Evolutionary conservation across 139 green algal species (phyloP).

Genomic region (Chlamydomonas eustigma): DNA sequence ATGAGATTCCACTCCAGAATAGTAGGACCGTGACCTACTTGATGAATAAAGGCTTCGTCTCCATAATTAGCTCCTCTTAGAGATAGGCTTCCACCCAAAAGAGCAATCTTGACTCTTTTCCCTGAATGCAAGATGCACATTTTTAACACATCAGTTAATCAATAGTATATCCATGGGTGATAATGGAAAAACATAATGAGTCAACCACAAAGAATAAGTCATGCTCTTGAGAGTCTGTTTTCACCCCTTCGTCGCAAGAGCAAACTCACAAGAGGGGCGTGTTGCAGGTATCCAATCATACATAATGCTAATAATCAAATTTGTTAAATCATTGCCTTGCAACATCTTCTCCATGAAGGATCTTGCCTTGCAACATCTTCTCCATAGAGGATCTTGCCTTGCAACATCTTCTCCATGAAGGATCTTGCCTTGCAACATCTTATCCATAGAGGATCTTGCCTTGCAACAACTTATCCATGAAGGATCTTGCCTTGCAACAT

Average conservation of each 20-base stretch:
- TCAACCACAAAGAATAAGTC: not conserved
- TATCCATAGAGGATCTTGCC: too few species aligned
- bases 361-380: too few species aligned
- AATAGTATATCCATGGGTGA: not conserved
- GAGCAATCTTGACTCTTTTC: conserved; percentile 7
- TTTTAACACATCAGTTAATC: not conserved
- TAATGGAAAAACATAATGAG: not conserved
- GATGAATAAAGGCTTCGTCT: not conserved
- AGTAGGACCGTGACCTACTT: too few species aligned
- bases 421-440: too few species aligned
- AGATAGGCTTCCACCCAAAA: conserved; percentile 6
- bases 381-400: too few species aligned
- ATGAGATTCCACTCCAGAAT: too few species aligned
- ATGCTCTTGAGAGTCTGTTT: not conserved
- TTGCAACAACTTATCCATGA: too few species aligned
- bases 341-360: too few species aligned
- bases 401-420: too few species aligned
- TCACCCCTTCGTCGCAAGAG: not conserved
- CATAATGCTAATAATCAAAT: too few species aligned
- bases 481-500: not conserved
- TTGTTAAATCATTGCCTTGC: too few species aligned
- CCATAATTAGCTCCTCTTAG: not conserved
- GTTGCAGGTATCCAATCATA: too few species aligned
- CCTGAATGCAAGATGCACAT: not conserved
- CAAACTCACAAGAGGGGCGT: not conserved